Base-by-base conservation (phyloP, 1,139 yeast species). In the Suhomyces yuchorum region DNA sequence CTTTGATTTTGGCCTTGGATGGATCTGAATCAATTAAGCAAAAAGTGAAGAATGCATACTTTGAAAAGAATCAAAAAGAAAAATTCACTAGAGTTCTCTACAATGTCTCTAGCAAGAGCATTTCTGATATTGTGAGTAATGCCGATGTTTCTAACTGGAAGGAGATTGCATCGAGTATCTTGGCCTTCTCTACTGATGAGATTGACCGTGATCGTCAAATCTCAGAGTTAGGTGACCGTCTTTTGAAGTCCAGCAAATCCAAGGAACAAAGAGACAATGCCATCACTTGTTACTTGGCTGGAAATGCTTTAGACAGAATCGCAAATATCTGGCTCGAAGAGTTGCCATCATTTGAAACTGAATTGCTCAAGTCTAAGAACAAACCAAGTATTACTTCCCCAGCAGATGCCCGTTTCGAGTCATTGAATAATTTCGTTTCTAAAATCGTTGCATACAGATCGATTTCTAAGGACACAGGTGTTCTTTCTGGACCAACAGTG, bases 251-350 rank as follows among this genome's bases (percentile, higher is more conserved):
- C 7, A 57, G 60, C 8, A 37, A 48, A 11, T 24, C 58, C 2
- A 52, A 56, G 22, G 68, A 66, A 14, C 67, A 71, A 47, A 81
- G 97, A 66, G 82, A 84, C 58, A 79, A 83, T 61, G 97, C 99
- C 2, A 73, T 92, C 46, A 65, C 82, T 35, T 84, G 95, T 59
- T 93, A 85, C 65, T 75, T 90, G 56, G 89, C 92, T 12, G 97
- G 97, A 35, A 80, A 84, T 42, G 84, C 93, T 15, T 74, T 92
- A 46, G 95, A 87, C 53, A 88, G 85, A 61, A 84, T 89, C 45
- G 82, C 96, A 2, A 68, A 75, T 17, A 80, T 95, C 53, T 95
- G 99, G 99, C 77, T 89, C 48, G 72, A 80, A 37, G 99, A 93
- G 65, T 71, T 90, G 54, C 77, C 82, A 19, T 73, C 67, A 0